Evolutionary conservation across 305 asterid species (phyloP).

Genomic region (Fraxinus dipetala): DNA sequence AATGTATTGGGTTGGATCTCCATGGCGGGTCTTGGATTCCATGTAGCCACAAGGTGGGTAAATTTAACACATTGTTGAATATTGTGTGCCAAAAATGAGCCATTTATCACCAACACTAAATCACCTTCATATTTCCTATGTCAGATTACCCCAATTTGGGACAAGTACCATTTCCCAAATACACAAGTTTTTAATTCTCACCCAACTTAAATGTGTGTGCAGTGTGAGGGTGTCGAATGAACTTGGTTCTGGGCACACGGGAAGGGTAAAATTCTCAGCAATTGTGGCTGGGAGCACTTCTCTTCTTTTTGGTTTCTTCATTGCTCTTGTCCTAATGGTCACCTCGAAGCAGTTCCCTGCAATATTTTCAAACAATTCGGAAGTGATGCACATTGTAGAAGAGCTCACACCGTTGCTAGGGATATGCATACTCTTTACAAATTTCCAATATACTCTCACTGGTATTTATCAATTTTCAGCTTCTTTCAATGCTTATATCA

Average conservation of each 20-base stretch:
- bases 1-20: slow-evolving; percentile 54
- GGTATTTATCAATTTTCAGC: slow-evolving; percentile 27
- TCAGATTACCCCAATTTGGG: not conserved
- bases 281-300: slow-evolving; percentile 41
- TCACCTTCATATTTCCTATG: not conserved
- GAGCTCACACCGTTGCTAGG: slow-evolving; percentile 53
- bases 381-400: slow-evolving; percentile 40
- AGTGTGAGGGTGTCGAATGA: slow-evolving; percentile 67
- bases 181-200: not conserved
- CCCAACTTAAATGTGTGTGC: slow-evolving; percentile 1
- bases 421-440: slow-evolving; percentile 38
- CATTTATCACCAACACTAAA: not conserved
- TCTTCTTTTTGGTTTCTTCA: slow-evolving; percentile 36
- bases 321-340: slow-evolving; percentile 27
- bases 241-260: slow-evolving; percentile 46
- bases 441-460: slow-evolving; percentile 53
- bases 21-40: slow-evolving; percentile 49
- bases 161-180: not conserved
- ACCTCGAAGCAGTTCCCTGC: slow-evolving; percentile 38
- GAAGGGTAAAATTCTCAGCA: slow-evolving; percentile 47
- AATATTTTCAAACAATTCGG: slow-evolving; percentile 32
- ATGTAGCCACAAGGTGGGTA: slow-evolving; percentile 57
- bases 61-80: not conserved
- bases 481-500: not conserved
- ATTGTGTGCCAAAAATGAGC: not conserved